Evolutionary conservation across 192 early-diverging fungal species (phyloP), one percentile per base, ranked within the genome.

Genomic region (Chytriomyces hyalinus): DNA sequence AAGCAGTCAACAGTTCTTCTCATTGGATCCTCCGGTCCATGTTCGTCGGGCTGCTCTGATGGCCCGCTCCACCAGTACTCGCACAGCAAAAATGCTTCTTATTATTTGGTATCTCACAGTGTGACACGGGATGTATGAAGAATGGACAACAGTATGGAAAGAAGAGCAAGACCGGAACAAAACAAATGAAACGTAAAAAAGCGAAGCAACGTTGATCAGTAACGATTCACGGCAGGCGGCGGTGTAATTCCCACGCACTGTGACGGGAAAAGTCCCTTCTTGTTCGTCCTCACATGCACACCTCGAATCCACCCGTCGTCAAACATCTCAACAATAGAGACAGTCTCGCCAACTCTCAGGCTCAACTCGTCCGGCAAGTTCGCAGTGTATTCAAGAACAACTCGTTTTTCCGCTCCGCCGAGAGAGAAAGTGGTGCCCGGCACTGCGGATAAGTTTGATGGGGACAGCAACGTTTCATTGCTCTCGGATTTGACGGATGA

Each of bases 251-350:
- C 53, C 13, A 57, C 53, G 53, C 53, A 57, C 53, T 57, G 53
- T 57, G 53, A 57, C 15, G 53, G 53, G 53, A 57, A 57, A 13
- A 57, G 53, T n/a, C 53, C 53, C 13, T 13, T 57, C 20, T 20
- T 57, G 20, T 57, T 57, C 53, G 53, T 57, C 13, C 53, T 13
- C 53, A n/a, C 15, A 13, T 4, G 53, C 20, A 57, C 13, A 20
- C 53, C 53, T 5, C 53, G 13, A 57, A 57, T 57, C 53, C 53
- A 57, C 15, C 53, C 53, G 20, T 57, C 53, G 53, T 57, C 53
- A 57, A 57, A 57, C 53, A 57, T n/a, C 53, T 57, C 53, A n/a
- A 57, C 53, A 57, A 57, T 57, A 57, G 53, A n/a, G 53, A 57
- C 53, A 57, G 53, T 57, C 53, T 57, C 53, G 13, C 53, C 53